phyloP scores from a whole-genome alignment of 495 filamentous ascomycete genomes.

The Lophiostoma macrostomum region DNA sequence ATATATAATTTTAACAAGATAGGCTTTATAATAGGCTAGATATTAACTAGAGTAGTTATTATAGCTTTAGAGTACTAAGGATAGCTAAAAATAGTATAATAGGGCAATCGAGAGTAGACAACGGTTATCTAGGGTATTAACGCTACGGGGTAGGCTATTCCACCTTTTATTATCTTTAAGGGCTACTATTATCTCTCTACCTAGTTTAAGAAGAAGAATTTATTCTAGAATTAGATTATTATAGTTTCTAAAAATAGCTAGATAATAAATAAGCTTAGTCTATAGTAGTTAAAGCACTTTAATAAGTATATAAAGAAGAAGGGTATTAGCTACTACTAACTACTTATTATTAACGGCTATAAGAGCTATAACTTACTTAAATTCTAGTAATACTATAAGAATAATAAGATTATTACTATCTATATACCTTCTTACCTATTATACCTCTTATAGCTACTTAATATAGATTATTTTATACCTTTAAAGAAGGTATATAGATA shows the following conservation, averaged over 20 bases:
- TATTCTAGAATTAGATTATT: not conserved
- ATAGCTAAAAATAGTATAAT: too few relatives aligned
- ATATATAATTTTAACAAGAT: conserved; percentile 6
- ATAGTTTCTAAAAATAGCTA: conserved; percentile 5
- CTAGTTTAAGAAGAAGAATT: conserved; percentile 4
- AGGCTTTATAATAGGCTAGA: conserved; percentile 9
- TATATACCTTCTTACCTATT: too few relatives aligned
- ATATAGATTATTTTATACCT: too few relatives aligned
- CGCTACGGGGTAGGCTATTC: conserved; percentile 6
- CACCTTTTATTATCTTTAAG: conserved; percentile 12
- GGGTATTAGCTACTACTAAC: too few relatives aligned
- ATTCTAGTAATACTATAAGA: too few relatives aligned
- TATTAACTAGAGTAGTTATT: not conserved
- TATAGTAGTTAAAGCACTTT: conserved; percentile 21
- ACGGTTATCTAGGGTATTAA: conserved; percentile 15
- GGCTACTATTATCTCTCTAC: conserved; percentile 4
- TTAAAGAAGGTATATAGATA: too few relatives aligned
- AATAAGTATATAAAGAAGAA: conserved; percentile 5
- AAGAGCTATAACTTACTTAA: too few relatives aligned
- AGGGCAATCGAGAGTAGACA: conserved; percentile 12
- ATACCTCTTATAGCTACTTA: too few relatives aligned
- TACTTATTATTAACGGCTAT: too few relatives aligned
- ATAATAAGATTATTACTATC: too few relatives aligned
- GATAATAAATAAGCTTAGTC: conserved; percentile 14
- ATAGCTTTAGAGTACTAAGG: not conserved